These are phyloP conservation scores for Mycosphaerella sp. DNA, from an alignment of 2,329 filamentous ascomycete species.

Conservation along the genomic window DNA sequence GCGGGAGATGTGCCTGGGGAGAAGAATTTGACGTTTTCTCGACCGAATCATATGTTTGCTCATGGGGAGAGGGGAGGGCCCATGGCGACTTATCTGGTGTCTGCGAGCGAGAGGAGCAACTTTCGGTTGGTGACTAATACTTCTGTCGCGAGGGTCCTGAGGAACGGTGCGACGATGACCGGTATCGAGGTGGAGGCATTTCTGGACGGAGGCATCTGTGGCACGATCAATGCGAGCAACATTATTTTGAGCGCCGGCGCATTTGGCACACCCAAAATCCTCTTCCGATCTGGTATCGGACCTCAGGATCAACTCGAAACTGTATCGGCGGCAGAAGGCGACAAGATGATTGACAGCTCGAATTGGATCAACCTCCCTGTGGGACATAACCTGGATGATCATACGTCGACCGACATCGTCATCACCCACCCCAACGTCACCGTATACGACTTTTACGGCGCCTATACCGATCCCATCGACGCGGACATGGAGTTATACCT, in stretches of 20 bases:
- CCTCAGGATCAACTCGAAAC: constrained; percentile 47
- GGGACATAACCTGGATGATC: constrained; percentile 47
- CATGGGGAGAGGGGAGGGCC: constrained; percentile 63
- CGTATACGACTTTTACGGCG: constrained; percentile 61
- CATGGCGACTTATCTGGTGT: constrained; percentile 63
- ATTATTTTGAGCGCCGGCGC: constrained; percentile 50
- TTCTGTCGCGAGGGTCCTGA: constrained; percentile 60
- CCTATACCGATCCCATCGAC: constrained; percentile 44
- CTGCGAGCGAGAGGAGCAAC: constrained; percentile 53
- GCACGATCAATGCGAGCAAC: constrained; percentile 57
- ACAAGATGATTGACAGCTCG: constrained; percentile 39
- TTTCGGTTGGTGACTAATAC: constrained; percentile 63
- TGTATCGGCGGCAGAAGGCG: constrained; percentile 43
- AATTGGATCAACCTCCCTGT: constrained; percentile 49
- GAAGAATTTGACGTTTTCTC: constrained; percentile 61
- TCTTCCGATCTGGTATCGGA: constrained; percentile 60
- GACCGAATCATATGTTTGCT: constrained; percentile 61
- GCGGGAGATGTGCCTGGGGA: constrained; percentile 53
- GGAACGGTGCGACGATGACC: constrained; percentile 55
- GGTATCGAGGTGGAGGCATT: constrained; percentile 61
- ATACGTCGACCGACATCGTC: constrained; percentile 53
- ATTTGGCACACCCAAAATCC: constrained; percentile 59
- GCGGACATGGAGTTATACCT: constrained; percentile 39
- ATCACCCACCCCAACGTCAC: constrained; percentile 47
- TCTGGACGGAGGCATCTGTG: constrained; percentile 49